A percentile compares a stretch with the other conserved stretches of the same genome.
These are phyloP conservation scores for Stagonosporopsis rhizophila DNA, from an alignment of 2,329 filamentous ascomycete species.

Conservation along the genomic window DNA sequence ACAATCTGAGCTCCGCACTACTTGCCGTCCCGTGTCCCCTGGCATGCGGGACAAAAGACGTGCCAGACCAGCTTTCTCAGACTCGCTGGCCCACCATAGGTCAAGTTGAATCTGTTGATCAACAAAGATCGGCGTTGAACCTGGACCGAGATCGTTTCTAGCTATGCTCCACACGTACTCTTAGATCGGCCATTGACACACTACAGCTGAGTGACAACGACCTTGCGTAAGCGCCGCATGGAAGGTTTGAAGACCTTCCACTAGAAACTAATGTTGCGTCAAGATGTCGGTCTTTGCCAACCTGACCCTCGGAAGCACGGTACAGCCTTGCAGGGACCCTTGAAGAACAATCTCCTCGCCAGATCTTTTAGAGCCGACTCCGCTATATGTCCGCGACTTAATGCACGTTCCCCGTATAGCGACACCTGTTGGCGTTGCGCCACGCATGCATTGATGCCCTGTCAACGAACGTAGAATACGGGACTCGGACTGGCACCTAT, in stretches of 20 bases:
- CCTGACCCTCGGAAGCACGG: background rate
- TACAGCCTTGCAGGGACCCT: background rate
- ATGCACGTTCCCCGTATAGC: background rate
- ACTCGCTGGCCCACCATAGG: background rate
- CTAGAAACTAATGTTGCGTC: background rate
- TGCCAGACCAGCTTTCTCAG: background rate
- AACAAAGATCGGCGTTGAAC: background rate
- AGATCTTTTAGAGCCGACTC: background rate
- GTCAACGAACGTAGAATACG: background rate
- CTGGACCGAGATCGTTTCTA: background rate
- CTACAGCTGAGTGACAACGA: background rate
- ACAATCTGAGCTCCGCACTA: slow-evolving; percentile 1
- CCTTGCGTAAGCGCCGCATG: background rate
- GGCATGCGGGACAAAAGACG: background rate
- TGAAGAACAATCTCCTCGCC: background rate
- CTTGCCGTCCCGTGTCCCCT: slow-evolving; percentile 12
- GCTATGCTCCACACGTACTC: background rate
- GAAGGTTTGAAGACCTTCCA: background rate
- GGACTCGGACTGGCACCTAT: background rate
- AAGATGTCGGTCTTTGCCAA: background rate
- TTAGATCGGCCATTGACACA: background rate
- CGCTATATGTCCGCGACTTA: background rate
- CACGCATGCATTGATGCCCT: background rate
- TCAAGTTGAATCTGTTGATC: background rate
- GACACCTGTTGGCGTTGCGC: background rate